Evolutionary conservation across 371 early-diverging fungal species (phyloP).

Genomic region (Massospora cicadina): DNA sequence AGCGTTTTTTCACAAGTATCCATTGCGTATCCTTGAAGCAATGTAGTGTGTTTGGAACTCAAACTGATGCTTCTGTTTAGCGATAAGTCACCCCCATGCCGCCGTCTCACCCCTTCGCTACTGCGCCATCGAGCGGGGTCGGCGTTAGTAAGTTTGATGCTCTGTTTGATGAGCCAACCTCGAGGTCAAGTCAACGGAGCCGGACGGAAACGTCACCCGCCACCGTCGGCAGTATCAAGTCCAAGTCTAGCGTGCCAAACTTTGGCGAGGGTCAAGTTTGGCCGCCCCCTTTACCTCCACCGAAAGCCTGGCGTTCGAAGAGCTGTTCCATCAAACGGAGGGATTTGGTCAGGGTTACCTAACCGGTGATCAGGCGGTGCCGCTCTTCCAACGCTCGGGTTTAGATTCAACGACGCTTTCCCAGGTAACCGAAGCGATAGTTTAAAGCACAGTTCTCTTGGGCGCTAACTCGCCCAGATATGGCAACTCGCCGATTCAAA

Average conservation of each 20-base stretch:
- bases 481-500: constrained; percentile 68
- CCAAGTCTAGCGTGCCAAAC: background rate
- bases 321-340: background rate
- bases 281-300: background rate
- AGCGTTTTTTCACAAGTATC: too few species aligned
- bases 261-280: background rate
- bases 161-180: background rate
- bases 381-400: constrained; percentile 57
- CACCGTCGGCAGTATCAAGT: background rate
- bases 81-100: too few species aligned
- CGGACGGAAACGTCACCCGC: background rate
- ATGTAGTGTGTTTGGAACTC: too few species aligned
- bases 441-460: background rate
- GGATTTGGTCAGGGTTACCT: constrained; percentile 34
- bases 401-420: constrained; percentile 41
- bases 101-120: background rate
- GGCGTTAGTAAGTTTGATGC: background rate
- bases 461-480: constrained; percentile 27
- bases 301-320: background rate
- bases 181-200: background rate
- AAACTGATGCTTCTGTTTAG: too few species aligned
- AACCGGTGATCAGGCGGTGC: constrained; percentile 52
- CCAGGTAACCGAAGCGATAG: constrained; percentile 25
- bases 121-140: background rate
- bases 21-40: too few species aligned